Base-by-base conservation (phyloP, 2,329 filamentous ascomycete genomes). In the Colletotrichum sublineola region DNA sequence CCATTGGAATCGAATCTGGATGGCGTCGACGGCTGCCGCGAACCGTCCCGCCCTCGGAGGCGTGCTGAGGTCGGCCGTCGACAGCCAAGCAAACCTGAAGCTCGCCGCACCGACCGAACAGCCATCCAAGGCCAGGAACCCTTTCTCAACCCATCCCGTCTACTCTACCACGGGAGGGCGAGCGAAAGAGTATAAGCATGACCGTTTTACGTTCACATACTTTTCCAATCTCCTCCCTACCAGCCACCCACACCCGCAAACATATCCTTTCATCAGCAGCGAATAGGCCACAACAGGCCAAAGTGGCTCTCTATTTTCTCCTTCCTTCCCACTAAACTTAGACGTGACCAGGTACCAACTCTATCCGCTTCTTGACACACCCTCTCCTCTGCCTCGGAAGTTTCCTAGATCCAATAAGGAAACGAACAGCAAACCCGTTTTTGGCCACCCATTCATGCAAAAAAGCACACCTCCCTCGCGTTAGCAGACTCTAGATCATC, bases 401-500 rank as follows among this genome's bases (percentile, higher is more conserved):
- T 42, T 42, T 24, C 46, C 61, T 36, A 29, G 20, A 38, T 14
- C 46, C 33, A 53, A 50, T 14, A 50, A 33, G 14, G 11, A 31
- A 33, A 33, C 50, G 18, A 29, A n/a, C 31, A 8, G 61, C n/a
- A 42, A 42, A 31, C 15, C 46, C 5, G 46, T 63, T 52, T 52
- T 42, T 24, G 33, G 33, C 36, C 8, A 36, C 18, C 36, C 46
- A 14, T 63, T 63, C 61, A 53, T 63, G 61, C 46, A 53, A 63
- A 42, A 38, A 63, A 42, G 29, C 46, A 40, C 46, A 31, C 31
- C 55, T 57, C 31, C 42, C 33, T 33, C 46, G 29, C 24, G 46
- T 31, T 36, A 53, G 24, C 36, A 20, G 46, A 31, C 61, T 29
- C 24, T 53, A 63, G 24, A 63, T 52, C 61, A 24, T 63, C 61